A percentile compares a stretch with the other conserved stretches of the same genome.
These are phyloP conservation scores for Colletotrichum magnum DNA, from an alignment of 2,329 filamentous ascomycete species.

Conservation along the genomic window DNA sequence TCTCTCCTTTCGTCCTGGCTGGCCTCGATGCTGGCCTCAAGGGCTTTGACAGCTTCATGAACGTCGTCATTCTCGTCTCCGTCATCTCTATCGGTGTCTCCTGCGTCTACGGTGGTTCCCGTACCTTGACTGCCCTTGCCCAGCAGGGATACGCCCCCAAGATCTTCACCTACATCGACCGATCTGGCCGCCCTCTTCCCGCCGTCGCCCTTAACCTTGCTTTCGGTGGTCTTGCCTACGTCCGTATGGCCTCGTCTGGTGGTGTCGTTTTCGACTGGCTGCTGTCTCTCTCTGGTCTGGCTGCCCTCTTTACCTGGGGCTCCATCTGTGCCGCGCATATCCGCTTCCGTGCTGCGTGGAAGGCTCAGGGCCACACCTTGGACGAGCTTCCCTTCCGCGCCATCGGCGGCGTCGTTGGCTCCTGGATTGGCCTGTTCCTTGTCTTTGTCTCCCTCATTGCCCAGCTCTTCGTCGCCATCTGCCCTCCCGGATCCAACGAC, in stretches of 20 bases:
- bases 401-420: constrained; percentile 72
- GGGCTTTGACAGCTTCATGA: constrained; percentile 67
- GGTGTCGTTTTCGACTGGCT: constrained; percentile 74
- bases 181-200: constrained; percentile 64
- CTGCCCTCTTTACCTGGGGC: constrained; percentile 76
- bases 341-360: constrained; percentile 76
- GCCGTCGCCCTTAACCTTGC: constrained; percentile 61
- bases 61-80: constrained; percentile 67
- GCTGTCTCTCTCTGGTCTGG: constrained; percentile 73
- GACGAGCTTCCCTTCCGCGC: constrained; percentile 77
- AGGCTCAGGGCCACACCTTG: constrained; percentile 67
- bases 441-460: constrained; percentile 68
- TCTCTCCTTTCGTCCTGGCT: constrained; percentile 41
- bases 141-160: constrained; percentile 70
- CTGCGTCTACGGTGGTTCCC: constrained; percentile 68
- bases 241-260: constrained; percentile 62
- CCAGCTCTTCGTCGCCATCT: constrained; percentile 65
- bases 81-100: constrained; percentile 70
- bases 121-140: constrained; percentile 68
- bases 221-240: constrained; percentile 63
- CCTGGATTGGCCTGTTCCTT: constrained; percentile 72
- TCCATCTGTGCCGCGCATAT: constrained; percentile 76
- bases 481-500: constrained; percentile 49
- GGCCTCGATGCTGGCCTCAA: constrained; percentile 59
- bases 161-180: constrained; percentile 68